These are phyloP conservation scores for Cucurbitaria berberidis DNA, from an alignment of 2,329 filamentous ascomycete genomes.

Conservation along the genomic window DNA sequence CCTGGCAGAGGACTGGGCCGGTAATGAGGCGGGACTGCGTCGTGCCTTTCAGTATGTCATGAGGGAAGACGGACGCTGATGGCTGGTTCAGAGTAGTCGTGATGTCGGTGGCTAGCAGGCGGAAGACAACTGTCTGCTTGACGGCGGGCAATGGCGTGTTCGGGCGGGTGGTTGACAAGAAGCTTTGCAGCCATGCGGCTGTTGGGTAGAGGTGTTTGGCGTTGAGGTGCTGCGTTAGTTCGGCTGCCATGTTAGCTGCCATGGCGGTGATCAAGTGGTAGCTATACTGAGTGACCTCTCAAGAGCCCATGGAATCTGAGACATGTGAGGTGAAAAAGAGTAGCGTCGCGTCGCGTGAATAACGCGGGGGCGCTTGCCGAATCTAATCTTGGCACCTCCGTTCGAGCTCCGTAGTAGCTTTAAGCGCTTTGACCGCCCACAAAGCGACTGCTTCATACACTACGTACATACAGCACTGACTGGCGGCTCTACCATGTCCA, in stretches of 20 bases:
- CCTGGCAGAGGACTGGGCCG: slow-evolving; percentile 74
- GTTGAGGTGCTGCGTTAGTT: slow-evolving; percentile 61
- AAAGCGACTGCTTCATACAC: neutral
- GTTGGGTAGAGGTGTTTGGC: slow-evolving; percentile 63
- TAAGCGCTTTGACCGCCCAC: neutral
- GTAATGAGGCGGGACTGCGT: slow-evolving; percentile 63
- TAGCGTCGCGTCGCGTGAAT: slow-evolving; percentile 32
- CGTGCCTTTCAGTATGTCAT: slow-evolving; percentile 61
- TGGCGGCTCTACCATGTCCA: slow-evolving; percentile 57
- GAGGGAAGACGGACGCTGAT: slow-evolving; percentile 61
- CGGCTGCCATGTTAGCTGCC: slow-evolving; percentile 38
- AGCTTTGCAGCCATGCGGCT: slow-evolving; percentile 67
- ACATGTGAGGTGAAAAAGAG: neutral
- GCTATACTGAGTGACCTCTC: neutral
- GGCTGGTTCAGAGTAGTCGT: slow-evolving; percentile 61
- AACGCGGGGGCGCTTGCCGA: slow-evolving; percentile 26
- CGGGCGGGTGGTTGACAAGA: slow-evolving; percentile 63
- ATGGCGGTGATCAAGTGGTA: slow-evolving; percentile 23
- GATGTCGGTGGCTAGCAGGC: slow-evolving; percentile 79
- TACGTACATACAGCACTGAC: neutral
- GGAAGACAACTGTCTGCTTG: slow-evolving; percentile 79
- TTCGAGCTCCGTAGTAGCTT: slow-evolving; percentile 4
- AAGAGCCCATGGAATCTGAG: neutral
- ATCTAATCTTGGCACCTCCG: slow-evolving; percentile 26
- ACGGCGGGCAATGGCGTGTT: slow-evolving; percentile 71